A percentile compares a stretch with the other conserved stretches of the same genome.
Evolutionary conservation across 2,329 filamentous ascomycete species (phyloP).

Genomic region (Amylocarpus encephaloides): DNA sequence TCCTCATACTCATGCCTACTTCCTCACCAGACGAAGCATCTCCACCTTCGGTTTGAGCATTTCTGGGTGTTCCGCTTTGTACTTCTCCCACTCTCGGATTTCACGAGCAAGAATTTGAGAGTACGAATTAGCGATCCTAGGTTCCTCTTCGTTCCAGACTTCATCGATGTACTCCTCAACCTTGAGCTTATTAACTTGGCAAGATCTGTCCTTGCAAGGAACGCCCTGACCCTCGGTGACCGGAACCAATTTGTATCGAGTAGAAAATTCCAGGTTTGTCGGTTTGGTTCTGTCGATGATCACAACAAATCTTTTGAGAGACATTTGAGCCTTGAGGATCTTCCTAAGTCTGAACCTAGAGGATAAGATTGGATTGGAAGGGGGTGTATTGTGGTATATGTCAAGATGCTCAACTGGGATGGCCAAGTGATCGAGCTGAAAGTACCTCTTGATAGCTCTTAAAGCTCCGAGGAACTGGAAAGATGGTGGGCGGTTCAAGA

Average conservation of each 20-base stretch:
- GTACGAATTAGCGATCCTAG: not conserved
- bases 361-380: not conserved
- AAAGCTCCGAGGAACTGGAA: not conserved
- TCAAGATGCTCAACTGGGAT: not conserved
- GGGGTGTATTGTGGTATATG: not conserved
- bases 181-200: too few species aligned
- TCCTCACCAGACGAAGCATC: slow-evolving; percentile 1
- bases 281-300: not conserved
- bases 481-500: not conserved
- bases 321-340: not conserved
- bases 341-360: not conserved
- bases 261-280: not conserved
- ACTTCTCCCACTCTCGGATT: not conserved
- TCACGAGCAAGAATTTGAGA: not conserved
- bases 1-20: not conserved
- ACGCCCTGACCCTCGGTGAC: not conserved
- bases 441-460: not conserved
- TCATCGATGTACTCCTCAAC: not conserved
- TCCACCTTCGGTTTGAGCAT: not conserved
- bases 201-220: not conserved
- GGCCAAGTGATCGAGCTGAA: not conserved
- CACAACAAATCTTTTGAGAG: not conserved
- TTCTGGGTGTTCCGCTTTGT: not conserved
- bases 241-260: not conserved
- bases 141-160: not conserved